Percentiles rank a stretch among this genome's conserved stretches.
phyloP scores from a whole-genome alignment of 768 basidiomycete species.

The Lactifluus pinguis region DNA sequence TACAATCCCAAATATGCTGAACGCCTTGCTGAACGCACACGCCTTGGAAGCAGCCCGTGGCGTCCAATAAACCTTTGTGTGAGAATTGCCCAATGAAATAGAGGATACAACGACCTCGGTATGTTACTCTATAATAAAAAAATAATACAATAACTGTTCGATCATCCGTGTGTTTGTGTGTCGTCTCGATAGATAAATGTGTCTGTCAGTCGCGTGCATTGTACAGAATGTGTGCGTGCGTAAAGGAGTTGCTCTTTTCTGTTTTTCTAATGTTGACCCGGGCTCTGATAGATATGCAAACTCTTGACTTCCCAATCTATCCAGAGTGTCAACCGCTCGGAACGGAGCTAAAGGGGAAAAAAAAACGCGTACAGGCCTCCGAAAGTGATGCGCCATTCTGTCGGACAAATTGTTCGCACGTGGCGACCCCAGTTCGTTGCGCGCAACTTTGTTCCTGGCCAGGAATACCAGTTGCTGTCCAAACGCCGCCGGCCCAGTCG shows the following conservation, averaged over 20 bases:
- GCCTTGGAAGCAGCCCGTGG: no score
- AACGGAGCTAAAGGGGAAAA: background rate
- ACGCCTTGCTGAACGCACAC: background rate
- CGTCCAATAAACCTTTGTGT: background rate
- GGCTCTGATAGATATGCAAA: slow-evolving; percentile 59
- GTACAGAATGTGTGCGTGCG: background rate
- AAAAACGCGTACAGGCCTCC: slow-evolving; percentile 62
- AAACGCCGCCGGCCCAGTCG: slow-evolving; percentile 83
- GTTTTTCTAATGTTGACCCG: background rate
- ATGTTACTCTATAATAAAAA: background rate
- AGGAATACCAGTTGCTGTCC: slow-evolving; percentile 62
- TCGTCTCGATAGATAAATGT: background rate
- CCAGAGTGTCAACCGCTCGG: background rate
- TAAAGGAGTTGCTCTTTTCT: background rate
- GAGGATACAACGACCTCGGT: background rate
- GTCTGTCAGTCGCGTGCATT: background rate
- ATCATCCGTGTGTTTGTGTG: background rate
- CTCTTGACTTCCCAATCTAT: slow-evolving; percentile 77
- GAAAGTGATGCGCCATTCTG: slow-evolving; percentile 60
- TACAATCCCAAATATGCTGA: background rate
- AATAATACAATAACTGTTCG: background rate
- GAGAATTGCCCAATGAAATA: background rate
- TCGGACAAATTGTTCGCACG: slow-evolving; percentile 71
- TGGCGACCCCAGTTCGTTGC: slow-evolving; percentile 68
- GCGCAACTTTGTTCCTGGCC: slow-evolving; percentile 87